Evolutionary conservation across 495 filamentous ascomycete genomes (phyloP).

Genomic region (Penicillium angulare): DNA sequence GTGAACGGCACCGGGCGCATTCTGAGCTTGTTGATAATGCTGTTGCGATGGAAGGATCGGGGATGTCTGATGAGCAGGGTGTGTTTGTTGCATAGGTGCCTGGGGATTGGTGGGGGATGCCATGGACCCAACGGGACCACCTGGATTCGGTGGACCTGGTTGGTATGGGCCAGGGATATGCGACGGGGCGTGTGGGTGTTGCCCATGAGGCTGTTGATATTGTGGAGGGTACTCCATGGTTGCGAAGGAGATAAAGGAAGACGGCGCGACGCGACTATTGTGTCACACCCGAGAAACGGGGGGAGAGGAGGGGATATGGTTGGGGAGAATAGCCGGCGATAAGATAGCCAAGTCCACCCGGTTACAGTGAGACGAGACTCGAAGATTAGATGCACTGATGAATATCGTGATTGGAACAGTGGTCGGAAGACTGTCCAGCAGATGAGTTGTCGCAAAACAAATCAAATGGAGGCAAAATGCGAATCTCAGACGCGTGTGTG

Average conservation of each 20-base stretch:
- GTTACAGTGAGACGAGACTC: too few species aligned
- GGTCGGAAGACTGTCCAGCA: too few species aligned
- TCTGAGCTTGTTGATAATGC: conserved; percentile 49
- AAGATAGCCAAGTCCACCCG: not conserved
- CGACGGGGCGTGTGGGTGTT: conserved; percentile 51
- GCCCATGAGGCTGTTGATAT: conserved; percentile 55
- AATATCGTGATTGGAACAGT: too few species aligned
- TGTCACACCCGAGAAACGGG: conserved; percentile 34
- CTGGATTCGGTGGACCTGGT: conserved; percentile 44
- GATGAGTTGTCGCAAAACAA: not conserved
- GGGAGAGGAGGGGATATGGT: conserved; percentile 3
- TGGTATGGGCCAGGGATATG: conserved; percentile 52
- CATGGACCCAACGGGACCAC: conserved; percentile 47
- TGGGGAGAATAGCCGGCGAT: not conserved
- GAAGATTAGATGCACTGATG: too few species aligned
- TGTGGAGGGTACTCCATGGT: conserved; percentile 57
- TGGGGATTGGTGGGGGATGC: conserved; percentile 53
- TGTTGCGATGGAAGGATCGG: conserved; percentile 54
- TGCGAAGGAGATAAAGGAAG: conserved; percentile 1
- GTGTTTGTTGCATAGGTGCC: conserved; percentile 50
- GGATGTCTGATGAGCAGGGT: conserved; percentile 50
- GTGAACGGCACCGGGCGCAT: conserved; percentile 45
- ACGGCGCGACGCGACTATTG: conserved; percentile 14
- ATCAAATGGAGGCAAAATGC: not conserved
- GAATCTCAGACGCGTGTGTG: too few species aligned